Evolutionary conservation across 1,139 yeast species (phyloP), one percentile per base, ranked within the genome.

Genomic region (Geotrichum cucujoidarum): DNA sequence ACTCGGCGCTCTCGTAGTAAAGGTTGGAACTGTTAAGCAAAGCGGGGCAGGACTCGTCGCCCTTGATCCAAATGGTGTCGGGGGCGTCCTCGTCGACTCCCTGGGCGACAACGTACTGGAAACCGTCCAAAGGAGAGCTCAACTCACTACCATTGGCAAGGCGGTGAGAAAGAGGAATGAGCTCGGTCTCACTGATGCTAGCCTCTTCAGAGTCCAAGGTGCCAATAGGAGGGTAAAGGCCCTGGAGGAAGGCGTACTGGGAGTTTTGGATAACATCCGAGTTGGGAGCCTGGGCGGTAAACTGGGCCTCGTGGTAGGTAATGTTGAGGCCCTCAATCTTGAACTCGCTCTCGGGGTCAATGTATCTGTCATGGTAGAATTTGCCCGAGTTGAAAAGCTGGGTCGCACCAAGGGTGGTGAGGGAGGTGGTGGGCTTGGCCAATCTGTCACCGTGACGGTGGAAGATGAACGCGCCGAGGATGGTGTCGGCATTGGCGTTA

Each of bases 401-500:
- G 21, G 52, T 53, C 7, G 72, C 70, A 45, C 77, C 77, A 11
- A 64, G 48, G 16, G 74, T 69, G n/a, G 75, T 70, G 44, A 73
- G 58, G 61, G 60, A 32, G 55, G 58, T 18, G 7, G 74, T 68
- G 11, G 76, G 75, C 52, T 72, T 72, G 30, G 69, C 61, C 41
- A 69, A 63, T 53, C 77, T 64, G 55, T 73, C 76, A 43, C 74
- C 75, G 57, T 73, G 77, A 51, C 77, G 65, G 39, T 71, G 71
- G 54, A 71, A 70, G 55, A 73, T 67, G 47, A 69, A 68, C 1
- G 74, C 62, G 8, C 76, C 76, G 13, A 70, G 62, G 47, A 69
- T 59, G 8, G 57, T 53, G 40, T 61, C 63, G 25, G 62, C 61
- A 17, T 55, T 57, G 36, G 57, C 62, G 2, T 51, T 54, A 27